Evolutionary conservation across 148 eudicot species (phyloP).

Genomic region (Polygonum aviculare): DNA sequence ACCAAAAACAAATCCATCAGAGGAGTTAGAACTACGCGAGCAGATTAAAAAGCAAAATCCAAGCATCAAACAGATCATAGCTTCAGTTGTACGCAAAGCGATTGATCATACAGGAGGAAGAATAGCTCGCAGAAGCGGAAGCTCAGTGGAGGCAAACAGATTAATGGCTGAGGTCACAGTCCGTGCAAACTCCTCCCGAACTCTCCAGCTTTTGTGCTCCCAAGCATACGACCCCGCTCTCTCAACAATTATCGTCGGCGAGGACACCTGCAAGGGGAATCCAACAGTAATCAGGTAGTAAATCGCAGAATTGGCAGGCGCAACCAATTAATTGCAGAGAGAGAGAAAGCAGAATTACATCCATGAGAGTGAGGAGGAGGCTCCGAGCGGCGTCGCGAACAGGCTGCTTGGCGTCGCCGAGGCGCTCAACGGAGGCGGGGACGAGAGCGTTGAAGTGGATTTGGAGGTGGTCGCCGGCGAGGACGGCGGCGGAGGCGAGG

Average conservation of each 20-base stretch:
- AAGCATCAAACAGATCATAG: neutral
- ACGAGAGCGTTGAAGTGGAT: slow-evolving; percentile 81
- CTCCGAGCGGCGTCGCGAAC: slow-evolving; percentile 87
- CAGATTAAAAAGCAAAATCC: neutral
- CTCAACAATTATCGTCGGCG: slow-evolving; percentile 91
- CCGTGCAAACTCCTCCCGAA: slow-evolving; percentile 90
- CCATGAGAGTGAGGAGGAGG: slow-evolving; percentile 85
- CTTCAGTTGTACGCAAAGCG: neutral
- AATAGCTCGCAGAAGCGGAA: slow-evolving; percentile 94
- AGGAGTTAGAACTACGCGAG: neutral
- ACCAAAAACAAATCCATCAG: slow-evolving; percentile 12
- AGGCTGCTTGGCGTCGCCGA: slow-evolving; percentile 90
- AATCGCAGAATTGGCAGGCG: too few relatives aligned
- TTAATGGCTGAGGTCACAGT: slow-evolving; percentile 88
- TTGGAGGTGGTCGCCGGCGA: slow-evolving; percentile 80
- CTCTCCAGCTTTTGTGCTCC: slow-evolving; percentile 96
- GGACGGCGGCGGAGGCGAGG: slow-evolving; percentile 84
- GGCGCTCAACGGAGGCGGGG: slow-evolving; percentile 80
- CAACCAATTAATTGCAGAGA: neutral
- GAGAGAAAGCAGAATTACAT: slow-evolving; percentile 34
- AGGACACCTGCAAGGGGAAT: slow-evolving; percentile 57
- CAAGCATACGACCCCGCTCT: slow-evolving; percentile 94
- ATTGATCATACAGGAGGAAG: slow-evolving; percentile 78
- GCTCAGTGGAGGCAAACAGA: slow-evolving; percentile 91
- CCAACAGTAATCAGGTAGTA: neutral